Base-by-base conservation (phyloP, 192 early-diverging fungal genomes). In the Funneliformis mosseae region DNA sequence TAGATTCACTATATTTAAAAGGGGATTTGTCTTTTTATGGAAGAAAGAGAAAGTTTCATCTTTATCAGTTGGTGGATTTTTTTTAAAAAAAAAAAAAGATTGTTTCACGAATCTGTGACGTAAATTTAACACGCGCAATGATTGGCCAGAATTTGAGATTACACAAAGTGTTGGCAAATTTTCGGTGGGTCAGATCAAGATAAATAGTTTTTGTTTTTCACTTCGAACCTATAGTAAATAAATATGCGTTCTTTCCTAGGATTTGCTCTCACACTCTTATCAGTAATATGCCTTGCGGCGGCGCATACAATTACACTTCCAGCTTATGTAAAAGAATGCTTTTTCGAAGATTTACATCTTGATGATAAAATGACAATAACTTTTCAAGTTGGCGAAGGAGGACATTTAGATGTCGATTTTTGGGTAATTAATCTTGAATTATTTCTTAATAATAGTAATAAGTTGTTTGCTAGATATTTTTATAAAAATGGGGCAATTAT, bases 341-440 rank as follows among this genome's bases (percentile, higher is more conserved):
- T 92, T 83, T 92, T 85, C 84, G 93, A 94, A 78, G 77, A 85
- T 1, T 82, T 94, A 12, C 84, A 91, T 21, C 64, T 77, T 28
- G 86, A 82, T 25, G 92, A 93, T 76, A 86, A 88, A 68, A 80
- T 94, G 43, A 92, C 92, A 77, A 72, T 94, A 25, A 85, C 89
- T n/a, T 95, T 85, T 80, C 89, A 95, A 81, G 92, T 94, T 63
- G 87, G 86, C 60, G 89, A 91, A 42, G 91, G 91, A 62, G 91
- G 89, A 41, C 82, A 89, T 77, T 78, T 91, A 48, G 91, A 92
- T 70, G 85, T 94, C 81, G 92, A 94, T 79, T 94, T 92, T 69
- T 85, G 81, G 89, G 92, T 92, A 88, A 79, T 82, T 61, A 2
- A 21, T 50, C 7, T 74, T 50, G 23, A 33, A 10, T 33, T 33